These are phyloP conservation scores for Tetrahymena malaccensis DNA, from an alignment of 73 alveolate genomes.

Conservation along the genomic window DNA sequence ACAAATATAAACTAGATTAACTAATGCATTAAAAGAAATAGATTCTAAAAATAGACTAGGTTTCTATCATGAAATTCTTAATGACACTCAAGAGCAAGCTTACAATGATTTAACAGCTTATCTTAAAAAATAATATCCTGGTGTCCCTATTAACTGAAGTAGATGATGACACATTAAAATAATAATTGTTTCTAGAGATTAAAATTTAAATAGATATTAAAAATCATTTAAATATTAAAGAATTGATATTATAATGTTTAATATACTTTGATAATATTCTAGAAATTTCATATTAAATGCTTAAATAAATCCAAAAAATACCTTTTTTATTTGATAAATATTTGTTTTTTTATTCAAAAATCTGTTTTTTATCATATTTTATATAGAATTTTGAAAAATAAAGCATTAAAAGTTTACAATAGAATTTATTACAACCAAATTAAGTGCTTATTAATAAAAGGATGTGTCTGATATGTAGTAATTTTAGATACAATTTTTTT, in stretches of 20 bases:
- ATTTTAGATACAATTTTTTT: background rate
- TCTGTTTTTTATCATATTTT: too few relatives aligned
- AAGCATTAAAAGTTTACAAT: background rate
- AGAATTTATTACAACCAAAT: too few relatives aligned
- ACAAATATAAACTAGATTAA: background rate
- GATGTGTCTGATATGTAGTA: background rate
- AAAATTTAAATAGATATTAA: too few relatives aligned
- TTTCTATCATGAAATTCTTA: background rate
- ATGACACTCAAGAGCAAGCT: background rate
- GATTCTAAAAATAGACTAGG: background rate
- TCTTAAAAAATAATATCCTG: background rate
- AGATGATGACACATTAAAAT: background rate
- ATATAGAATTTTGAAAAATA: too few relatives aligned
- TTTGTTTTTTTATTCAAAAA: too few relatives aligned
- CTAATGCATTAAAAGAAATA: background rate
- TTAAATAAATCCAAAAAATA: too few relatives aligned
- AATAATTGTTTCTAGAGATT: background rate
- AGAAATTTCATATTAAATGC: background rate
- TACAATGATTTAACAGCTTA: background rate
- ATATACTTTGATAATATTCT: background rate
- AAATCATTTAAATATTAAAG: too few relatives aligned
- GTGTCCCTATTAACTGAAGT: background rate
- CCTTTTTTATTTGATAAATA: background rate
- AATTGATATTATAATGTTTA: background rate
- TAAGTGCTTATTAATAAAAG: too few relatives aligned